phyloP scores from a whole-genome alignment of 176 grass and related monocot genomes.

The Aegilops sharonensis region DNA sequence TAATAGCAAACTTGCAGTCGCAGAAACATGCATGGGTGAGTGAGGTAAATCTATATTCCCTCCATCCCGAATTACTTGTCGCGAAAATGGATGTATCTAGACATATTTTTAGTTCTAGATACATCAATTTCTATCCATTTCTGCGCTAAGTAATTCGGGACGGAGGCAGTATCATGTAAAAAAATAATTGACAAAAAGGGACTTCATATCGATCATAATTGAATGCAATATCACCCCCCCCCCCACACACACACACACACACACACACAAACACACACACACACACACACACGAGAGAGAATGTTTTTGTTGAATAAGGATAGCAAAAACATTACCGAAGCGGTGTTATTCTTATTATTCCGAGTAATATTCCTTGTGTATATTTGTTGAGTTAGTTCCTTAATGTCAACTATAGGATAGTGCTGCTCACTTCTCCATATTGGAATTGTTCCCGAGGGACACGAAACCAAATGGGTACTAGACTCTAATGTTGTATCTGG shows the following conservation, averaged over 20 bases:
- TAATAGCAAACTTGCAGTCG: neutral
- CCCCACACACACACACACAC: too few relatives aligned
- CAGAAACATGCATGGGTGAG: neutral
- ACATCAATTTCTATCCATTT: too few relatives aligned
- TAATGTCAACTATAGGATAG: neutral
- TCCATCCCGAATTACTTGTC: too few relatives aligned
- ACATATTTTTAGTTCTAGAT: neutral
- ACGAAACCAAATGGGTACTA: neutral
- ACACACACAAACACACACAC: too few relatives aligned
- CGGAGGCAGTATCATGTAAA: neutral
- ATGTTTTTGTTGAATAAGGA: neutral
- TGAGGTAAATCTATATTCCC: neutral
- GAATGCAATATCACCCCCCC: too few relatives aligned
- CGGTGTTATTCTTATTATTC: neutral
- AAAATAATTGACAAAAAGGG: neutral
- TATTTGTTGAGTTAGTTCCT: neutral
- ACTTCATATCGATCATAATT: neutral
- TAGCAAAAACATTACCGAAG: neutral
- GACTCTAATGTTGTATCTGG: neutral
- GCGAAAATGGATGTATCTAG: neutral
- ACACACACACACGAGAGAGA: too few relatives aligned
- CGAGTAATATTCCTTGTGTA: neutral
- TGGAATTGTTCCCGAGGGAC: constrained; percentile 8
- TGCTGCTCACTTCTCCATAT: constrained; percentile 4
- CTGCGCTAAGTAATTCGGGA: too few relatives aligned